Evolutionary conservation across 169 alveolate species (phyloP), one percentile per base, ranked within the genome.

Genomic region (Plasmodium fragile): DNA sequence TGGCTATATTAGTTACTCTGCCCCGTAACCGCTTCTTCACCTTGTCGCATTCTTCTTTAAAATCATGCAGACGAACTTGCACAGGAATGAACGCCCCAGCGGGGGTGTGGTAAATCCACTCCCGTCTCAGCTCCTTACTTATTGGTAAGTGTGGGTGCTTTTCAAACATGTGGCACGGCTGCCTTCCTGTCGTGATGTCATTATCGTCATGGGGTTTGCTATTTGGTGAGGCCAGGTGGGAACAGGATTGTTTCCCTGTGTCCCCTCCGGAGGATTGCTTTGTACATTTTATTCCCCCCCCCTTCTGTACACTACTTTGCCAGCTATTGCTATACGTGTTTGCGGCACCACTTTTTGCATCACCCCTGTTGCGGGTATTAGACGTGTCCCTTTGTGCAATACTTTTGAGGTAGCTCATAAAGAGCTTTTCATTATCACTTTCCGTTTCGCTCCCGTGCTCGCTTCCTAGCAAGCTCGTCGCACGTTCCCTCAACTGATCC

Each of bases 31-130:
- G 25, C 22, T 77, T 30, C 53, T 22, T 75, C 36, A 55, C 32
- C 59, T 72, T 16, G 13, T 71, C 55, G 73, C 96, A 95, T 96
- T 92, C 95, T 92, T 30, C 95, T 98, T 75, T 97, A 98, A 34
- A 97, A 98, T 32, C 99, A 97, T 89, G 97, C 98, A 75, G 98
- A 4, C 72, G 41, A 70, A 90, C 83, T 18, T 45, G 80, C 55
- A 4, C n/a, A 0, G 36, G 34, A n/a, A 32, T 16, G 49, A 90
- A 90, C 13, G 39, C 8, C 36, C 32, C 53, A 16, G 55, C 22
- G n/a, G 71, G 72, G 1, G 32, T 90, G 77, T 70, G 84, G 13
- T 90, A 81, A 28, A 90, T 34, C 94, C 94, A 90, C 39, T 90
- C 83, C 11, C 18, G 53, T 81, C 55, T 45, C 16, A 79, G 41